Base-by-base conservation (phyloP, 768 basidiomycete genomes). In the Coprinopsis sp. region DNA sequence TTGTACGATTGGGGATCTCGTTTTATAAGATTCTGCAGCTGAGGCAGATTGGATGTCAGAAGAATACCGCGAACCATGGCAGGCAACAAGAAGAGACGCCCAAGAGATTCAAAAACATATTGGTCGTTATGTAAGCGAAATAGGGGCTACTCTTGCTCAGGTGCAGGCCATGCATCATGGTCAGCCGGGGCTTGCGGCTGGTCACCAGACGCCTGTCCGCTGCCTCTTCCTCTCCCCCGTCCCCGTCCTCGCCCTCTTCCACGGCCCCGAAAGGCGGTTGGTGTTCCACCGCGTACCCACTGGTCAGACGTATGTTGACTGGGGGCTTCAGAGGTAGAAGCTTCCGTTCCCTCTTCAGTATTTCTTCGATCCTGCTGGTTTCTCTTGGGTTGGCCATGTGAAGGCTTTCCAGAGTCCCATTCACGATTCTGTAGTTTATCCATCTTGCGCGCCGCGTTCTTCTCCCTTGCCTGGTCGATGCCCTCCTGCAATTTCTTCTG, bases 1-100 rank as follows among this genome's bases (percentile, higher is more conserved):
- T 81, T 87, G 72, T 99, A 98, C 0, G 80, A 84, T 7, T 70
- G 65, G 3, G 95, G 89, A 63, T 96, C 91, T 34, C 96, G 79
- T 62, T 99, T 99, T 64, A 99, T 93, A 44, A 98, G 75, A 62
- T 97, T 97, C 64, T 98, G 95, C 6, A 99, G 76, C 60, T 96
- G 91, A 0, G 96, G 94, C 7, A 97, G 79, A 60, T 95, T 95
- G 13, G 88, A 79, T 25, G 90, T 85, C 54, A 95, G 77, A 46
- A 92, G 76, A 42, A 86, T 74, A 39, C 87, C 88, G 47, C 89
- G 76, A 54, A 71, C 77, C 66, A 68, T 68, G 36, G 38, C 43
- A 8, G 33, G 37, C 13, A 19, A 21, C 12, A 21, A 25, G 10
- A 27, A 31, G 8, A 19, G 46, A 41, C 27, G 31, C 23, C 22